These are phyloP conservation scores for Penicillium egyptiacum DNA, from an alignment of 495 filamentous ascomycete species.

Conservation along the genomic window DNA sequence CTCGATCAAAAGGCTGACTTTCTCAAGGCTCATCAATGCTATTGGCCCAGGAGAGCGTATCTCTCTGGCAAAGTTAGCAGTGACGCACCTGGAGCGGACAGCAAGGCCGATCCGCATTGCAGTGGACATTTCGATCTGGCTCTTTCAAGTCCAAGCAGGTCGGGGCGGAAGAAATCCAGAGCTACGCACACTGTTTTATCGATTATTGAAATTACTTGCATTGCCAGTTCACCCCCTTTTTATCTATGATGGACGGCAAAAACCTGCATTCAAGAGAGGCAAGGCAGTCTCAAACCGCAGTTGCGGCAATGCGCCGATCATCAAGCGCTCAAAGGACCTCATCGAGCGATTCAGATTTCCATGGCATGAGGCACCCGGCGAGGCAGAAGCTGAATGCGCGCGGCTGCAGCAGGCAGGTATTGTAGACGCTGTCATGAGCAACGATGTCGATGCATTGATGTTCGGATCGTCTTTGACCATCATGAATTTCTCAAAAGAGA, in stretches of 20 bases:
- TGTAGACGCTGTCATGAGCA: constrained; percentile 93
- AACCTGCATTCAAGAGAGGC: constrained; percentile 88
- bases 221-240: constrained; percentile 86
- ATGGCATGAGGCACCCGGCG: constrained; percentile 84
- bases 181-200: constrained; percentile 88
- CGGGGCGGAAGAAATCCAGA: constrained; percentile 89
- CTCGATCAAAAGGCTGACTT: constrained; percentile 19
- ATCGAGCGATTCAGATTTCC: constrained; percentile 84
- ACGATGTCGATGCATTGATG: constrained; percentile 98
- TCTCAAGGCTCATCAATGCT: constrained; percentile 76
- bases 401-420: constrained; percentile 77
- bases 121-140: constrained; percentile 96
- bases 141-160: constrained; percentile 87
- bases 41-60: constrained; percentile 79
- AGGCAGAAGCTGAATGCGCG: constrained; percentile 96
- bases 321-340: constrained; percentile 67
- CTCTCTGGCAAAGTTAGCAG: constrained; percentile 79
- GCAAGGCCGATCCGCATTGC: constrained; percentile 79
- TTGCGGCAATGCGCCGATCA: constrained; percentile 52
- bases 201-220: constrained; percentile 77
- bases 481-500: constrained; percentile 81
- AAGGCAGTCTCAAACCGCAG: constrained; percentile 39
- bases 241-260: constrained; percentile 90
- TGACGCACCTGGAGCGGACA: constrained; percentile 67
- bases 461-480: constrained; percentile 81